phyloP scores from a whole-genome alignment of 805 yeast genomes.

The Kodamaea leandrae region DNA sequence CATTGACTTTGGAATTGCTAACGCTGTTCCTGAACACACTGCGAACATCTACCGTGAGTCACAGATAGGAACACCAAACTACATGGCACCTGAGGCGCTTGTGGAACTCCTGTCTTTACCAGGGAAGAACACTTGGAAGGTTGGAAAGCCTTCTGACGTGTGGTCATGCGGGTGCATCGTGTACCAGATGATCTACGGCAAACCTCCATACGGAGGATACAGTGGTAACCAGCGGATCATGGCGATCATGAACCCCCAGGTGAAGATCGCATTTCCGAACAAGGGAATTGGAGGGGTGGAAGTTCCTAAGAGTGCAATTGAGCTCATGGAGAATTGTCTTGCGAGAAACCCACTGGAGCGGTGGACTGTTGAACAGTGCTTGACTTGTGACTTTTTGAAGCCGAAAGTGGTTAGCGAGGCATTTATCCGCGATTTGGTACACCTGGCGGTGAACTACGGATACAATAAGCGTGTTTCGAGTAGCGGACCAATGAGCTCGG shows the following conservation, averaged over 20 bases:
- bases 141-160: slow-evolving; percentile 92
- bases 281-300: slow-evolving; percentile 55
- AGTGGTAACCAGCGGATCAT: slow-evolving; percentile 73
- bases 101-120: slow-evolving; percentile 49
- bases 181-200: slow-evolving; percentile 92
- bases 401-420: slow-evolving; percentile 72
- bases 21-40: slow-evolving; percentile 90
- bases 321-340: slow-evolving; percentile 70
- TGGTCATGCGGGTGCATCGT: slow-evolving; percentile 98
- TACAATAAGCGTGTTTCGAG: slow-evolving; percentile 38
- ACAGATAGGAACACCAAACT: slow-evolving; percentile 93
- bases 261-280: slow-evolving; percentile 64
- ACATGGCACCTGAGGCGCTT: slow-evolving; percentile 97
- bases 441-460: slow-evolving; percentile 77
- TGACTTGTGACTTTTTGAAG: slow-evolving; percentile 62
- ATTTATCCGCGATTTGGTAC: slow-evolving; percentile 67
- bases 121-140: slow-evolving; percentile 55
- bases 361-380: slow-evolving; percentile 59
- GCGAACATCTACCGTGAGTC: slow-evolving; percentile 84
- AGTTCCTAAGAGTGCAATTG: slow-evolving; percentile 71
- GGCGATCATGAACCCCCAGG: slow-evolving; percentile 84
- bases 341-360: slow-evolving; percentile 67
- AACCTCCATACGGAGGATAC: slow-evolving; percentile 82
- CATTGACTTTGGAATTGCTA: slow-evolving; percentile 95
- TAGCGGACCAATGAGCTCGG: slow-evolving; percentile 37